Evolutionary conservation across 1,284 basidiomycete genomes (phyloP), one percentile per base, ranked within the genome.

Genomic region (Leucoagaricus sp.): DNA sequence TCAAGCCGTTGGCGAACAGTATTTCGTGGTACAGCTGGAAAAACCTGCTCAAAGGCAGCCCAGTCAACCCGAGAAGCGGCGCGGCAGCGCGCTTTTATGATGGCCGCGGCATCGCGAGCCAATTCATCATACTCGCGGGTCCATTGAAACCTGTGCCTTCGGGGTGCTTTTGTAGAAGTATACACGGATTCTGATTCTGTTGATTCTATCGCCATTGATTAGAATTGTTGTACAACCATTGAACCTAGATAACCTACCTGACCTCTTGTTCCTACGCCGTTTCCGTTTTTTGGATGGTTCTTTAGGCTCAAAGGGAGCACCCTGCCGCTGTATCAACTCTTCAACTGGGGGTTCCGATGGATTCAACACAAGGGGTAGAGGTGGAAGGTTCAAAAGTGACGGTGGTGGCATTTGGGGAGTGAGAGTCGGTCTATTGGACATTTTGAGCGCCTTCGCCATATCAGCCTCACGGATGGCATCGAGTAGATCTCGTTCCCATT

Each of bases 111-210:
- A 67, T 98, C 95, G 52, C 90, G 82, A 38, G 89, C 84, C 28
- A 95, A 80, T 60, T 96, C 95, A 61, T 96, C 93, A 60, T 87
- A 94, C 49, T 94, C 91, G 48, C 82, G 72, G 53, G 82, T 92
- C 94, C 94, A 96, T 49, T 85, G 82, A 67, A 92, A 93, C 52
- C 92, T 82, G 60, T 82, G 78, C 36, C 89, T 76, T 33, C 84
- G 72, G 46, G 61, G 61, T 58, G 60, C 63, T 61, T 69, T 73
- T 57, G 60, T 64, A 29, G 58, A 52, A 49, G 60, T 58, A 55
- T 62, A 48, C 21, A 29, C 49, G 38, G 57, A 38, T 34, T 53
- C 61, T 26, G 7, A 21, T 10, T 36, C 54, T 55, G n/a, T 33
- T 15, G 13, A 13, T 46, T 10, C 31, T 46, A n/a, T 19, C 50